Percentiles rank a stretch among this genome's conserved stretches.
Conservation (phyloP, 257 asterid genomes). For the Ilex aquifolium region DNA sequence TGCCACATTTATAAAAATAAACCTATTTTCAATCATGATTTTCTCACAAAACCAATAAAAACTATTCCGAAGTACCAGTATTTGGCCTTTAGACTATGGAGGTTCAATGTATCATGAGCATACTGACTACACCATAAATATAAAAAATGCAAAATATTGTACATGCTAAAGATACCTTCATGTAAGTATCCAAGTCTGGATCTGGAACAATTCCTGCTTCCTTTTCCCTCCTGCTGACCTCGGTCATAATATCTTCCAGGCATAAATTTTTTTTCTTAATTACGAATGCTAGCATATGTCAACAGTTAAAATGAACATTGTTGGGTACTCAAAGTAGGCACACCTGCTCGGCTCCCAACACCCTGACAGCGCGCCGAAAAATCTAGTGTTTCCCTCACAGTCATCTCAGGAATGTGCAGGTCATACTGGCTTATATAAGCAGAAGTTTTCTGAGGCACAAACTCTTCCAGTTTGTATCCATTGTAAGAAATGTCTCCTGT, state of each 20-base stretch:
- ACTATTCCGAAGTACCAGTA: too few relatives aligned
- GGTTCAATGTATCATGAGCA: too few relatives aligned
- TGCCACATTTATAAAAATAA: too few relatives aligned
- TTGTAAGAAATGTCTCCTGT: slow-evolving; percentile 58
- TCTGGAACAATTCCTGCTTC: slow-evolving; percentile 66
- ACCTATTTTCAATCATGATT: too few relatives aligned
- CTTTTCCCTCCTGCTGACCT: slow-evolving; percentile 62
- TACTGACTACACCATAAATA: neutral
- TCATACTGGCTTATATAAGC: slow-evolving; percentile 70
- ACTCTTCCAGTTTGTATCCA: slow-evolving; percentile 52
- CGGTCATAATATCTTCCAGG: slow-evolving; percentile 43
- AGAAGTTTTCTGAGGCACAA: slow-evolving; percentile 66
- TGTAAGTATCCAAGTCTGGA: slow-evolving; percentile 60
- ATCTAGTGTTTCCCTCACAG: slow-evolving; percentile 61
- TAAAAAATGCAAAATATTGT: slow-evolving; percentile 1
- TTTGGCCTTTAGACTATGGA: too few relatives aligned
- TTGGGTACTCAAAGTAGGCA: slow-evolving; percentile 1
- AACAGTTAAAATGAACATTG: neutral
- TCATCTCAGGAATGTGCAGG: slow-evolving; percentile 68
- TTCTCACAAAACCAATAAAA: too few relatives aligned
- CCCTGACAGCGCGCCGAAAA: slow-evolving; percentile 67
- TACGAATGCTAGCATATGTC: neutral
- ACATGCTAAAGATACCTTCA: slow-evolving; percentile 46
- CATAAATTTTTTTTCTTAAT: slow-evolving; percentile 1
- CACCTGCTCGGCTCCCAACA: slow-evolving; percentile 57